A percentile compares a stretch with the other conserved stretches of the same genome.
phyloP scores from a whole-genome alignment of 768 basidiomycete genomes.

The Candolleomyces eurysporus region DNA sequence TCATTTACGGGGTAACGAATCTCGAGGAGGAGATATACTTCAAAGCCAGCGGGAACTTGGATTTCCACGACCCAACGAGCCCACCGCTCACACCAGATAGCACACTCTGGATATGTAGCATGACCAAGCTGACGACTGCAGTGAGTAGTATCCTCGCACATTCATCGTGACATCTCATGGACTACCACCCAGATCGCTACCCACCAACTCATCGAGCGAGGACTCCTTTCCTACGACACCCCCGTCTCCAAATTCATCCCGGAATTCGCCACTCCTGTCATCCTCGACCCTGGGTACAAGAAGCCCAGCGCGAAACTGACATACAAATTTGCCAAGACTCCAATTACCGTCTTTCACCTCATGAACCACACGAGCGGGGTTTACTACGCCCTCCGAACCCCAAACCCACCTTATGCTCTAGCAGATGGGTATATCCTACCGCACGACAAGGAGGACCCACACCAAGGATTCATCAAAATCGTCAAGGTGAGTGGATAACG shows the following conservation, averaged over 20 bases:
- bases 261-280: conserved; percentile 22
- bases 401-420: conserved; percentile 11
- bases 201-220: conserved; percentile 30
- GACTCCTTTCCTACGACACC: conserved; percentile 21
- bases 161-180: not conserved
- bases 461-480: not conserved
- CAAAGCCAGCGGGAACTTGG: conserved; percentile 18
- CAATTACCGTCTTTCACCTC: conserved; percentile 25
- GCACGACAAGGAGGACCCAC: conserved; percentile 22
- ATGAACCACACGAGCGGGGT: conserved; percentile 32
- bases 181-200: conserved; percentile 23
- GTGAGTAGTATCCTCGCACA: conserved; percentile 15
- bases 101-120: conserved; percentile 38
- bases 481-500: not conserved
- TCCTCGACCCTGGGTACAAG: conserved; percentile 15
- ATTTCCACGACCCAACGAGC: conserved; percentile 24
- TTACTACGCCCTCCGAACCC: conserved; percentile 17
- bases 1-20: conserved; percentile 27
- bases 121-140: conserved; percentile 31
- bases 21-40: conserved; percentile 26
- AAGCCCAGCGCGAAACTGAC: conserved; percentile 13
- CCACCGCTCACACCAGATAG: conserved; percentile 21
- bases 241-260: conserved; percentile 25
- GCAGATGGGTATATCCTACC: conserved; percentile 17
- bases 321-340: conserved; percentile 20